phyloP scores from a whole-genome alignment of 768 basidiomycete genomes.

The Strobilomyces confusus region DNA sequence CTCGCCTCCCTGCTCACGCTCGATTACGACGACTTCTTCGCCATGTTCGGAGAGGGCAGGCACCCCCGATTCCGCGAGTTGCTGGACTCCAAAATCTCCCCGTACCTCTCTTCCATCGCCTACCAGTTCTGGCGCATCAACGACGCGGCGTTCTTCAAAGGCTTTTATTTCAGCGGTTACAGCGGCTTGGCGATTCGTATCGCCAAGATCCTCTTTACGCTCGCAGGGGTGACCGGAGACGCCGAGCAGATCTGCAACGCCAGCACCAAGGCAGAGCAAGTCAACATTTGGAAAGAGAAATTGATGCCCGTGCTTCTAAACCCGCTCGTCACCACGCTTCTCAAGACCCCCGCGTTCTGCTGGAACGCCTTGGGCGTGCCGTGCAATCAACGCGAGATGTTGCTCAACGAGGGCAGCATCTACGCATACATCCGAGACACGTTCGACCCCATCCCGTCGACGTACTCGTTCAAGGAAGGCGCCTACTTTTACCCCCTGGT shows the following conservation, averaged over 20 bases:
- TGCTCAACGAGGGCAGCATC: conserved; percentile 46
- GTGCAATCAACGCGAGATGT: conserved; percentile 59
- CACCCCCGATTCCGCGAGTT: conserved; percentile 57
- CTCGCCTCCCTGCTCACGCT: conserved; percentile 60
- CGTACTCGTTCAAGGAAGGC: conserved; percentile 53
- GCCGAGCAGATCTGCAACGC: conserved; percentile 54
- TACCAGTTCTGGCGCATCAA: conserved; percentile 78
- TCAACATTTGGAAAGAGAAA: conserved; percentile 55
- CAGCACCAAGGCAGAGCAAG: conserved; percentile 53
- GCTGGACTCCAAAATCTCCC: conserved; percentile 58
- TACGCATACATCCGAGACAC: conserved; percentile 53
- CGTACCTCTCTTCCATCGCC: conserved; percentile 64
- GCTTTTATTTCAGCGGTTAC: conserved; percentile 70
- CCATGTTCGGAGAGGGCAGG: conserved; percentile 62
- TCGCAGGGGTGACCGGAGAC: conserved; percentile 56
- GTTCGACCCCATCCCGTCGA: conserved; percentile 44
- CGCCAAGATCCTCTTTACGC: conserved; percentile 50
- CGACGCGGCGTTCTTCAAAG: conserved; percentile 40
- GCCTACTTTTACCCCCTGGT: conserved; percentile 65
- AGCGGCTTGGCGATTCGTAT: conserved; percentile 64
- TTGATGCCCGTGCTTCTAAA: conserved; percentile 61
- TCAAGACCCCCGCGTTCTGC: conserved; percentile 47
- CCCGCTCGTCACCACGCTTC: conserved; percentile 46
- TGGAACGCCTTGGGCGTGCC: conserved; percentile 84
- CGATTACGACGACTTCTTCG: conserved; percentile 57